A percentile compares a stretch with the other conserved stretches of the same genome.
Evolutionary conservation across 2,329 filamentous ascomycete genomes (phyloP).

Genomic region (Botrytis hyacinthi): DNA sequence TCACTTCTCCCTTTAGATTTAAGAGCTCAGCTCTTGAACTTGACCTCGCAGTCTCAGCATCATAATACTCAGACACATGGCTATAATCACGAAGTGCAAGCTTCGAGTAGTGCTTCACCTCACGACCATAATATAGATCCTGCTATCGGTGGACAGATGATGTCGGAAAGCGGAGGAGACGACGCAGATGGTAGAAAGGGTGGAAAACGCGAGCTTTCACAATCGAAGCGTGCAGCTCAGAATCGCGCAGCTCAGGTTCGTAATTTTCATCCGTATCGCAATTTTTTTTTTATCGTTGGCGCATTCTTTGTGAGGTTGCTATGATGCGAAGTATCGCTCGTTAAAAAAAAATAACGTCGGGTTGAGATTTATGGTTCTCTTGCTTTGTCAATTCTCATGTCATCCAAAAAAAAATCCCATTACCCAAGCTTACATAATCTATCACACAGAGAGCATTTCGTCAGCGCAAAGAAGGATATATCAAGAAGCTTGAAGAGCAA

Average conservation of each 20-base stretch:
- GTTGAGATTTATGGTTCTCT: slow-evolving; percentile 30
- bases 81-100: slow-evolving; percentile 34
- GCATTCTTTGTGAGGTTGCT: slow-evolving; percentile 9
- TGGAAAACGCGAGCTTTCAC: slow-evolving; percentile 83
- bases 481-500: slow-evolving; percentile 94
- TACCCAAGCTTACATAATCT: slow-evolving; percentile 37
- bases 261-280: slow-evolving; percentile 20
- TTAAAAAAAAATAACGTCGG: slow-evolving; percentile 25
- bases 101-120: slow-evolving; percentile 37
- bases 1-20: slow-evolving; percentile 36
- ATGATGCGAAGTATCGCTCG: slow-evolving; percentile 26
- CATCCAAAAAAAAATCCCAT: slow-evolving; percentile 32
- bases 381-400: slow-evolving; percentile 42
- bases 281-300: slow-evolving; percentile 20
- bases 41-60: slow-evolving; percentile 25
- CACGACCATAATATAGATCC: slow-evolving; percentile 41
- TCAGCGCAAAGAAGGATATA: slow-evolving; percentile 96
- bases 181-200: slow-evolving; percentile 63
- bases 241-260: slow-evolving; percentile 90
- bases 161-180: slow-evolving; percentile 37
- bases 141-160: slow-evolving; percentile 36
- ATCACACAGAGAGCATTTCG: slow-evolving; percentile 81
- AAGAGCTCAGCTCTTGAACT: slow-evolving; percentile 40
- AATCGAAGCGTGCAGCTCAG: slow-evolving; percentile 50
- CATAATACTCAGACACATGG: slow-evolving; percentile 34